Conservation (phyloP, 1,284 basidiomycete genomes). For the Ceratobasidium sp. region DNA sequence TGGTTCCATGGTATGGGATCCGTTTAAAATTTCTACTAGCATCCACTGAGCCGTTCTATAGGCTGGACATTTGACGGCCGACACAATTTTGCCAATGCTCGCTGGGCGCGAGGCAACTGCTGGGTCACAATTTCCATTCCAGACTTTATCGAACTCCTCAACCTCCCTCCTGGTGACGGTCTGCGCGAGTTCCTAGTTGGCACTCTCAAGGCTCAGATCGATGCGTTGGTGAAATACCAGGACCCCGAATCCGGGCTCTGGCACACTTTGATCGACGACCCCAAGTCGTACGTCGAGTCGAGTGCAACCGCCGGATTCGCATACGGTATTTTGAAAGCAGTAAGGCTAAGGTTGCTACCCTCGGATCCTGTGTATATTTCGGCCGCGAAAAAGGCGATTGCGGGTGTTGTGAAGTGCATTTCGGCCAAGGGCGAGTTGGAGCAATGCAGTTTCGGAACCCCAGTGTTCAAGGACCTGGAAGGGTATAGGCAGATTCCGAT, state of each 20-base stretch:
- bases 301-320: slow-evolving; percentile 68
- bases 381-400: slow-evolving; percentile 58
- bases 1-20: slow-evolving; percentile 60
- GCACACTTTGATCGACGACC: slow-evolving; percentile 68
- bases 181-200: slow-evolving; percentile 57
- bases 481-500: slow-evolving; percentile 63
- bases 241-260: slow-evolving; percentile 61
- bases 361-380: slow-evolving; percentile 55
- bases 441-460: slow-evolving; percentile 65
- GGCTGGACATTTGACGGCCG: slow-evolving; percentile 61
- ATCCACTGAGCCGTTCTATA: slow-evolving; percentile 42
- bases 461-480: slow-evolving; percentile 61
- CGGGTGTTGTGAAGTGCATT: slow-evolving; percentile 62
- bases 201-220: slow-evolving; percentile 60
- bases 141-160: slow-evolving; percentile 63
- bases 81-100: slow-evolving; percentile 61
- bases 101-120: slow-evolving; percentile 70
- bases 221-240: slow-evolving; percentile 60
- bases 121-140: slow-evolving; percentile 70
- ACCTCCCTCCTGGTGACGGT: slow-evolving; percentile 54
- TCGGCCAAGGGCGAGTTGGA: slow-evolving; percentile 60
- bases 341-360: slow-evolving; percentile 58
- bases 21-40: slow-evolving; percentile 44
- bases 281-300: slow-evolving; percentile 64
- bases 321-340: slow-evolving; percentile 63